phyloP scores from a whole-genome alignment of 2,329 filamentous ascomycete species.

The Cercospora berteroae region DNA sequence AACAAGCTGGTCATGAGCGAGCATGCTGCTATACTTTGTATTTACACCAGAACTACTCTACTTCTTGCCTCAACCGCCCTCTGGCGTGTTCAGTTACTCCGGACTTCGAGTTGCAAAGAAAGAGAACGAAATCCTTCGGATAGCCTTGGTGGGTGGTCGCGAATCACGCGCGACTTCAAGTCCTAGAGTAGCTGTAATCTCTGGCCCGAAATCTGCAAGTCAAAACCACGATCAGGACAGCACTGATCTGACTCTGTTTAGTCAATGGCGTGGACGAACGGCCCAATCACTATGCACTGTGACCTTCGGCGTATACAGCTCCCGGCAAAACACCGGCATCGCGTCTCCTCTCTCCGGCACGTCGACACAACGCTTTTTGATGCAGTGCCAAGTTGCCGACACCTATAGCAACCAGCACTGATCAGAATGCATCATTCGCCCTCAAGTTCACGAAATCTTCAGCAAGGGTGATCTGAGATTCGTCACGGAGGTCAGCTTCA shows the following conservation, averaged over 20 bases:
- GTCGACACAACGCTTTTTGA: not conserved
- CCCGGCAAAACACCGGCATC: not conserved
- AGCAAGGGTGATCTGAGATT: not conserved
- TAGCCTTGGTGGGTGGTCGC: not conserved
- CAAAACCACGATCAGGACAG: not conserved
- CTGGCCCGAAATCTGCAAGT: not conserved
- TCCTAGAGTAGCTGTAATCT: not conserved
- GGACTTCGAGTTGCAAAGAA: no score
- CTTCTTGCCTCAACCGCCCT: slow-evolving; percentile 6
- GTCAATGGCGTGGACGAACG: not conserved
- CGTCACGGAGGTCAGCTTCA: not conserved
- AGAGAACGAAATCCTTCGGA: no score
- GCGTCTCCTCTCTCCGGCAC: not conserved
- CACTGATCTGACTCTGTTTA: not conserved
- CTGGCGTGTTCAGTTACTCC: not conserved
- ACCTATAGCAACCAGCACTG: not conserved
- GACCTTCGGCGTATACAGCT: not conserved
- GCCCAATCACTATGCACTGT: not conserved
- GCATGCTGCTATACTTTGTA: slow-evolving; percentile 2
- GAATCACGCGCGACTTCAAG: not conserved
- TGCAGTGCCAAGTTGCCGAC: not conserved
- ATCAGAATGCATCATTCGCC: not conserved
- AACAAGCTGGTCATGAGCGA: not conserved
- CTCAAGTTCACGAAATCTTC: not conserved
- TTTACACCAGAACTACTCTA: slow-evolving; percentile 18